These are phyloP conservation scores for Candida morakotiae DNA, from an alignment of 805 yeast genomes.

Conservation along the genomic window DNA sequence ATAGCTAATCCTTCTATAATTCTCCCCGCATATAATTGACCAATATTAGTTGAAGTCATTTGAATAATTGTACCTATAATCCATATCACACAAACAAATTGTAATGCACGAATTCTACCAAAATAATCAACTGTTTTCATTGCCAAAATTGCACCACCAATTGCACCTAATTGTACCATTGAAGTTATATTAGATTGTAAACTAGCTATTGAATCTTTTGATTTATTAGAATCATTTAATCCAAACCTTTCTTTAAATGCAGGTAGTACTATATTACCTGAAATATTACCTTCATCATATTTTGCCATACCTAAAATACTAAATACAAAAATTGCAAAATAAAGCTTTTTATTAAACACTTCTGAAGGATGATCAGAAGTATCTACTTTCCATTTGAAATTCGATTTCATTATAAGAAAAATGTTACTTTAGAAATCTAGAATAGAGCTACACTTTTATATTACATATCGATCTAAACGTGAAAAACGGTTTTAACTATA, in stretches of 20 bases:
- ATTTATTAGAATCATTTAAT: conserved; percentile 29
- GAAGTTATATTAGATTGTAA: conserved; percentile 48
- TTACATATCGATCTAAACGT: too few relatives aligned
- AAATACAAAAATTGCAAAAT: conserved; percentile 41
- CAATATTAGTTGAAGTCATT: conserved; percentile 38
- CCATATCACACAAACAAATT: conserved; percentile 40
- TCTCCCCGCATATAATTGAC: conserved; percentile 51
- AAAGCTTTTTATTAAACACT: conserved; percentile 42
- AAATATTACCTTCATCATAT: conserved; percentile 47
- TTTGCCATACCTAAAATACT: conserved; percentile 53
- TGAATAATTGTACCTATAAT: conserved; percentile 43
- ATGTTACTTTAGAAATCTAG: too few relatives aligned
- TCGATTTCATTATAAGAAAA: too few relatives aligned
- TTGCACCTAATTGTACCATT: conserved; percentile 54
- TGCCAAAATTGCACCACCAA: conserved; percentile 44
- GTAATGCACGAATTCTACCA: conserved; percentile 47
- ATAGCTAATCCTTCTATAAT: conserved; percentile 49
- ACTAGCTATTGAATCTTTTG: conserved; percentile 34
- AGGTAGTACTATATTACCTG: conserved; percentile 40
- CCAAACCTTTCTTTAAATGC: conserved; percentile 42
- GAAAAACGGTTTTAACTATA: too few relatives aligned
- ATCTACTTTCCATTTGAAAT: conserved; percentile 20
- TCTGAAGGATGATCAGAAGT: conserved; percentile 26
- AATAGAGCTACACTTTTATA: too few relatives aligned
- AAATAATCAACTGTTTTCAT: conserved; percentile 37